Conservation (phyloP, 108 stramenopile species). For the Skeletonema grethae region DNA sequence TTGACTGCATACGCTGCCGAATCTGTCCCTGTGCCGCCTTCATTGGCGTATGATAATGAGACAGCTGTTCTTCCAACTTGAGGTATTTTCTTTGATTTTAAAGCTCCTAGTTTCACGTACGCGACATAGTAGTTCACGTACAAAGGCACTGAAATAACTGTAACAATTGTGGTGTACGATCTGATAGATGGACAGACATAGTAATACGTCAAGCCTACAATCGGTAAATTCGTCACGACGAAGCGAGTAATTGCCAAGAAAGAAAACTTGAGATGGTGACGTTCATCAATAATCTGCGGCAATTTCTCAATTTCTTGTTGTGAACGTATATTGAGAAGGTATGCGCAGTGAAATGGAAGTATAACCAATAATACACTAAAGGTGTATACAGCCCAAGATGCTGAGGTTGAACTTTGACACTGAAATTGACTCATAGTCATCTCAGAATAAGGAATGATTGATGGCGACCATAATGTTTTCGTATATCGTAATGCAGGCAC, state of each 20-base stretch:
- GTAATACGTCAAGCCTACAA: constrained; percentile 19
- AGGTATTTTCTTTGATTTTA: not conserved
- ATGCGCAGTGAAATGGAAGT: constrained; percentile 21
- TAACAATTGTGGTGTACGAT: constrained; percentile 20
- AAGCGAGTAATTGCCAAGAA: constrained; percentile 1
- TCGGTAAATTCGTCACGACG: constrained; percentile 15
- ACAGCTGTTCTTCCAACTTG: not conserved
- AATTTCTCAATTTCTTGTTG: constrained; percentile 26
- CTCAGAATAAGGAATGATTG: constrained; percentile 9
- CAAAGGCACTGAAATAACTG: constrained; percentile 15
- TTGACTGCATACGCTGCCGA: constrained; percentile 35
- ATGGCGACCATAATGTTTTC: not conserved
- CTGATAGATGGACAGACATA: constrained; percentile 13
- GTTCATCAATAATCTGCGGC: constrained; percentile 30
- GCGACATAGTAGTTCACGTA: constrained; percentile 21
- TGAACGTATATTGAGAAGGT: constrained; percentile 33
- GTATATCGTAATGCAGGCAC: constrained; percentile 13
- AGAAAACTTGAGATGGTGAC: not conserved
- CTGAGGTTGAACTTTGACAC: constrained; percentile 16
- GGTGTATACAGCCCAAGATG: constrained; percentile 12
- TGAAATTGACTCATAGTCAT: constrained; percentile 3
- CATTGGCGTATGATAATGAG: not conserved
- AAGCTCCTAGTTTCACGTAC: constrained; percentile 16
- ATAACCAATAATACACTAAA: constrained; percentile 15
- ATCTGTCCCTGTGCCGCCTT: constrained; percentile 2